Evolutionary conservation across 2,329 filamentous ascomycete genomes (phyloP).

Genomic region (Colletotrichum chrysophilum): DNA sequence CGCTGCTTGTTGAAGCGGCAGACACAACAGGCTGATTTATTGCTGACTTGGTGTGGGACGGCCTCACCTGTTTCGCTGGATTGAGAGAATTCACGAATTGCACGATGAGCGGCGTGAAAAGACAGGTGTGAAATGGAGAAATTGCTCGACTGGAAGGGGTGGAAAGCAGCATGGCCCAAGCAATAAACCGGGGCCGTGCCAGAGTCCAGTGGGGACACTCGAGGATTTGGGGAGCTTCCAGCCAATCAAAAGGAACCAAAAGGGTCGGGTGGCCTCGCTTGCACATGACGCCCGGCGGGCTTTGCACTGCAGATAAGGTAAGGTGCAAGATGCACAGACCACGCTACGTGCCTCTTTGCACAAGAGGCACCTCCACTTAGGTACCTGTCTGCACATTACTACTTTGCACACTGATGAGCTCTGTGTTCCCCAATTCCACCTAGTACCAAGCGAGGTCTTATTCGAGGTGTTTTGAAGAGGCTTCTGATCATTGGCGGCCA

Average conservation of each 20-base stretch:
- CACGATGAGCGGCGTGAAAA: neutral
- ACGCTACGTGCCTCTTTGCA: neutral
- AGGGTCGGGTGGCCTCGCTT: neutral
- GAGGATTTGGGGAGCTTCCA: neutral
- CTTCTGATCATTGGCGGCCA: neutral
- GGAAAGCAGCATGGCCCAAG: neutral
- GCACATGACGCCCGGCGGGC: neutral
- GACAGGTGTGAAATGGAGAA: neutral
- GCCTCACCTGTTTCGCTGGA: neutral
- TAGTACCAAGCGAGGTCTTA: neutral
- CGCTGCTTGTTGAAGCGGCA: neutral
- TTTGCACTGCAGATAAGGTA: neutral
- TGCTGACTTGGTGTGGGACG: neutral
- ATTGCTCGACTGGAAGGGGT: neutral
- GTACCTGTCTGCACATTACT: neutral
- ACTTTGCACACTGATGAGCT: neutral
- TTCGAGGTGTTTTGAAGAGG: neutral
- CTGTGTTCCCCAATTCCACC: no score
- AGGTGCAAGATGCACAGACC: neutral
- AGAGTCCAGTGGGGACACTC: neutral
- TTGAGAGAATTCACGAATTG: no score
- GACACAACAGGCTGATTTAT: neutral
- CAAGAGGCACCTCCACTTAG: neutral
- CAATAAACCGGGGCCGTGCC: no score
- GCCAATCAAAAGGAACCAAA: neutral